Evolutionary conservation across 192 early-diverging fungal species (phyloP).

Genomic region (Lobulomyces angularis): DNA sequence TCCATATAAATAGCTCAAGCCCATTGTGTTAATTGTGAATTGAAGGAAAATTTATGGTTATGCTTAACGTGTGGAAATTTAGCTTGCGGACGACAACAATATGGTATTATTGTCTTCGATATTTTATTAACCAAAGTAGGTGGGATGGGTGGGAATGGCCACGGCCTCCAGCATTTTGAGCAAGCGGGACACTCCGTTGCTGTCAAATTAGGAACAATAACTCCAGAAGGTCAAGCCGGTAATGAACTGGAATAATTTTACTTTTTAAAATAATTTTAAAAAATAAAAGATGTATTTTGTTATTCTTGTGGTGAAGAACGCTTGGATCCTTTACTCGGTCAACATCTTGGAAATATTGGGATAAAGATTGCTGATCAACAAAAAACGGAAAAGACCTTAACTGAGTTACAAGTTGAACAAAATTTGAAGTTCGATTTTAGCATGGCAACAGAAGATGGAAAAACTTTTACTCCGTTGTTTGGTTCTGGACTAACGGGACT

Average conservation of each 20-base stretch:
- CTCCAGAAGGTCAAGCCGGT: conserved; percentile 91
- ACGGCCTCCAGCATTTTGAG: conserved; percentile 76
- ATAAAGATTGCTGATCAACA: conserved; percentile 70
- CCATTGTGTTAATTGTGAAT: conserved; percentile 70
- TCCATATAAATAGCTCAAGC: conserved; percentile 27
- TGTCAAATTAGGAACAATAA: conserved; percentile 91
- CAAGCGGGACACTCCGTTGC: conserved; percentile 68
- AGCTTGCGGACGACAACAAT: conserved; percentile 89
- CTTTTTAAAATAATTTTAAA: neutral
- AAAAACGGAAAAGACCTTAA: conserved; percentile 85
- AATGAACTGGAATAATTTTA: conserved; percentile 20
- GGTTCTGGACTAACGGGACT: conserved; percentile 89
- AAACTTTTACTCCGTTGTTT: conserved; percentile 64
- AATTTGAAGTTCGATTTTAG: conserved; percentile 94
- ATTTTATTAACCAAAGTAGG: too few species aligned
- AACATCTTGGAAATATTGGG: conserved; percentile 74
- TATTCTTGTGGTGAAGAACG: conserved; percentile 74
- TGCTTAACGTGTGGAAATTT: conserved; percentile 87
- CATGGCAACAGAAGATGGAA: conserved; percentile 94
- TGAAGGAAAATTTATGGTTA: conserved; percentile 90
- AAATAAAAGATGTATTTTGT: conserved; percentile 63
- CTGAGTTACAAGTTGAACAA: conserved; percentile 92
- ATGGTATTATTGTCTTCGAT: too few species aligned
- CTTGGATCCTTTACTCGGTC: conserved; percentile 62
- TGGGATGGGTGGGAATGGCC: conserved; percentile 87